Evolutionary conservation across 148 eudicot genomes (phyloP), one percentile per base, ranked within the genome.

Genomic region (Vaccinium corymbosum): DNA sequence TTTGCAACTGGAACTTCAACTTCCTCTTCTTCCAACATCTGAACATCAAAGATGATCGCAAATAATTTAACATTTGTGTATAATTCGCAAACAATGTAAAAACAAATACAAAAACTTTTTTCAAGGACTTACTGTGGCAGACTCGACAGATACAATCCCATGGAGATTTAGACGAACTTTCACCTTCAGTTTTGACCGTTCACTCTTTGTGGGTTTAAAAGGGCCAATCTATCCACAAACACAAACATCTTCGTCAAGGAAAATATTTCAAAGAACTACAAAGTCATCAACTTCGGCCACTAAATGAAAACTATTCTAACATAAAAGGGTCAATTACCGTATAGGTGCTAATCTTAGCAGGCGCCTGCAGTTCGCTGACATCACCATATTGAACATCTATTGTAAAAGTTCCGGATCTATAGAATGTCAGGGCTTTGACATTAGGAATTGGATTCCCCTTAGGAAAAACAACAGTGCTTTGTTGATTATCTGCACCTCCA

Each of bases 21-120:
- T 71, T 96, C 97, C 85, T 96, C 98, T 85, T 96, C 98, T 85
- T 97, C 98, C 72, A 94, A 85, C 59, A 96, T 94, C 98, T 96
- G 88, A 76, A 70, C 46, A 64, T 73, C 42, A 81, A 62, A 75
- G 29, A 75, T 61, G 35, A 13, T 35, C 73, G 46, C 52, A 2
- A 16, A 35, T 42, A 66, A 38, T 56, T 13, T n/a, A 79, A 42
- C 78, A 55, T 29, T 75, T 62, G 8, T 61, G 61, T 35, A 76
- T 19, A 6, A 42, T 25, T 27, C 25, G 16, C 12, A 10, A 27
- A 17, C 6, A 62, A 29, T 1, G 49, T 13, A 68, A 68, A 27
- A 68, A 68, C 6, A 49, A 53, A 20, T 22, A 70, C 0, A 7
- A 25, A 38, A 12, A 52, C 49, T 68, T 12, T 78, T 78, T 50